Evolutionary conservation across 2,329 filamentous ascomycete species (phyloP).

Genomic region (Ophiognomonia clavigignenti-juglandacearum): DNA sequence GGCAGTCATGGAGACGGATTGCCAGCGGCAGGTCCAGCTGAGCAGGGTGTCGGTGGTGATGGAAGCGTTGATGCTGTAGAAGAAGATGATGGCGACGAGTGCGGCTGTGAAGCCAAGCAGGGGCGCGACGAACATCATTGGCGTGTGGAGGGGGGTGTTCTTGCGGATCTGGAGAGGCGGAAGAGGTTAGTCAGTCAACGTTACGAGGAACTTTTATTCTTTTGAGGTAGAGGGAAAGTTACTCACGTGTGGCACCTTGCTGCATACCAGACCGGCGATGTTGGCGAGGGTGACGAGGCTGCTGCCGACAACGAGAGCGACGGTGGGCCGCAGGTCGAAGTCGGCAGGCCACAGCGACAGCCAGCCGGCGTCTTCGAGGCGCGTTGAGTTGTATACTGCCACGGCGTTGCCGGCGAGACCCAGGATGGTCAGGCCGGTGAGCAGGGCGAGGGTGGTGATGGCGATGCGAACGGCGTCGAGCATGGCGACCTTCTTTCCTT

Average conservation of each 20-base stretch:
- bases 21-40: constrained; percentile 61
- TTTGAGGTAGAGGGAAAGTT: neutral
- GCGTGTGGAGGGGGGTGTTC: constrained; percentile 28
- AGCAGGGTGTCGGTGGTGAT: constrained; percentile 48
- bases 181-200: neutral
- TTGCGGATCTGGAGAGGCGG: constrained; percentile 34
- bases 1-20: constrained; percentile 43
- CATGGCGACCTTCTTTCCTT: constrained; percentile 33
- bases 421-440: constrained; percentile 46
- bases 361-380: constrained; percentile 39
- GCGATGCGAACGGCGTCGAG: constrained; percentile 41
- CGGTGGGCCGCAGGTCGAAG: constrained; percentile 52
- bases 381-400: constrained; percentile 50
- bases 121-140: constrained; percentile 34
- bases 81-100: constrained; percentile 50
- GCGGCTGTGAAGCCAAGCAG: constrained; percentile 40
- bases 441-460: constrained; percentile 45
- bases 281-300: constrained; percentile 45
- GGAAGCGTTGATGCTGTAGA: constrained; percentile 53
- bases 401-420: constrained; percentile 51
- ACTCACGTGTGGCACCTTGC: constrained; percentile 48
- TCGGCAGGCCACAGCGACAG: constrained; percentile 54
- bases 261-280: constrained; percentile 40
- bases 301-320: constrained; percentile 49
- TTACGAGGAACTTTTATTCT: neutral